These are phyloP conservation scores for Fomes fomentarius DNA, from an alignment of 1,284 basidiomycete genomes.

Conservation along the genomic window DNA sequence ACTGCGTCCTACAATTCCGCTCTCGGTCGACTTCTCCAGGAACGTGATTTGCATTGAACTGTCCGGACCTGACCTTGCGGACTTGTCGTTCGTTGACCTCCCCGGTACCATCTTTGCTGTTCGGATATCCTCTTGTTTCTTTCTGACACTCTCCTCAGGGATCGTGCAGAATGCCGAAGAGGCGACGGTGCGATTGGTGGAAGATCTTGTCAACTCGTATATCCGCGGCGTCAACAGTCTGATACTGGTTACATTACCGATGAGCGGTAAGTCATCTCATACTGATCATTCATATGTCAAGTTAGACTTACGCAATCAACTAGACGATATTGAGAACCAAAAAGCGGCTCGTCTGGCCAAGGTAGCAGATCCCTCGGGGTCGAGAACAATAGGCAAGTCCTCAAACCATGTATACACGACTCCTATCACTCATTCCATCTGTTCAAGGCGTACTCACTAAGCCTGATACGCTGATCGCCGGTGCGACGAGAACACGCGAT, in stretches of 20 bases:
- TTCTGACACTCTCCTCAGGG: constrained; percentile 35
- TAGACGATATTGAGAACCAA: constrained; percentile 71
- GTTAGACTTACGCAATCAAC: neutral
- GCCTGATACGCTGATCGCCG: constrained; percentile 53
- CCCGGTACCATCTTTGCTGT: constrained; percentile 36
- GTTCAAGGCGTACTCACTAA: constrained; percentile 65
- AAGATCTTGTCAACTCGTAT: constrained; percentile 45
- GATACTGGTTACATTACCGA: constrained; percentile 62
- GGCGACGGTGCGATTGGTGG: constrained; percentile 46
- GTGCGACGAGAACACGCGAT: constrained; percentile 42
- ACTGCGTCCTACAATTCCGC: neutral
- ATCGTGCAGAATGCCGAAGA: constrained; percentile 57
- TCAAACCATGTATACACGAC: too few species aligned
- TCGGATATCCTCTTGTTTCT: constrained; percentile 22
- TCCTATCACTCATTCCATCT: too few species aligned
- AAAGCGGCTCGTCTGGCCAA: constrained; percentile 54
- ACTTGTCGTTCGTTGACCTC: constrained; percentile 48
- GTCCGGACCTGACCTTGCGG: constrained; percentile 45
- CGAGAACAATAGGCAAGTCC: constrained; percentile 64
- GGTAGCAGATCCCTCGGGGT: constrained; percentile 51
- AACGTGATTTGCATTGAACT: constrained; percentile 50
- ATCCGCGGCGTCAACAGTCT: constrained; percentile 44
- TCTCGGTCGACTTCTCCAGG: constrained; percentile 38
- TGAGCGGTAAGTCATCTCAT: constrained; percentile 50
- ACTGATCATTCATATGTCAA: too few species aligned